phyloP scores from a whole-genome alignment of 2,329 filamentous ascomycete genomes.

The Aureobasidium vineae region DNA sequence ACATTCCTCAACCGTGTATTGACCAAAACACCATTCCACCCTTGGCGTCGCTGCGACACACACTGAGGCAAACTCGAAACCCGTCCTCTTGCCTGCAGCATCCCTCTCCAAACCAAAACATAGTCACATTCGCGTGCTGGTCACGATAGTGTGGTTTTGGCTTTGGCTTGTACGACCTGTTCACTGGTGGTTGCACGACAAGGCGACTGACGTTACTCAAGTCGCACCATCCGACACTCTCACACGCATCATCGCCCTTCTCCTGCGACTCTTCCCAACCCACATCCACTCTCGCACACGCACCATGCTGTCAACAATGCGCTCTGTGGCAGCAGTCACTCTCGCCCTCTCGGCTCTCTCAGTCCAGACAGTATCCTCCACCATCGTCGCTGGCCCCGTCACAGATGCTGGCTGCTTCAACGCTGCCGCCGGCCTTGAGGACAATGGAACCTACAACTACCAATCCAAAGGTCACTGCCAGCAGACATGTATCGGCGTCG shows the following conservation, averaged over 20 bases:
- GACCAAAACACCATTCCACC: conserved; percentile 18
- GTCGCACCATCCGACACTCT: conserved; percentile 12
- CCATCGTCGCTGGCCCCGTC: conserved; percentile 26
- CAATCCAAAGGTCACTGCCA: conserved; percentile 59
- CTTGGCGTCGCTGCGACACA: conserved; percentile 4
- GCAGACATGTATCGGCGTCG: conserved; percentile 49
- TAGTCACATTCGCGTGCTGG: conserved; percentile 17
- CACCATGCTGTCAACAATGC: conserved; percentile 18
- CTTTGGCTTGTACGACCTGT: background rate
- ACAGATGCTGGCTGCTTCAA: conserved; percentile 54
- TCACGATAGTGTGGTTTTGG: conserved; percentile 23
- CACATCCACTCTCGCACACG: background rate
- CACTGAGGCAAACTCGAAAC: conserved; percentile 5
- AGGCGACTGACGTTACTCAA: conserved; percentile 14
- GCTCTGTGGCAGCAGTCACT: conserved; percentile 4
- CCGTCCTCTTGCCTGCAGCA: background rate
- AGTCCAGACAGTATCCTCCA: conserved; percentile 19
- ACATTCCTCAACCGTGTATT: conserved; percentile 23
- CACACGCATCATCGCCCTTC: background rate
- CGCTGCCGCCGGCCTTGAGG: conserved; percentile 47
- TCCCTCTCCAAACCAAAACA: background rate
- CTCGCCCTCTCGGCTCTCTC: conserved; percentile 19
- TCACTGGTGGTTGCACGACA: background rate
- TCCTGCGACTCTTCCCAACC: background rate
- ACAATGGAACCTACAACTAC: conserved; percentile 51